phyloP scores from a whole-genome alignment of 306 rosid species.

The Luffa acutangula region DNA sequence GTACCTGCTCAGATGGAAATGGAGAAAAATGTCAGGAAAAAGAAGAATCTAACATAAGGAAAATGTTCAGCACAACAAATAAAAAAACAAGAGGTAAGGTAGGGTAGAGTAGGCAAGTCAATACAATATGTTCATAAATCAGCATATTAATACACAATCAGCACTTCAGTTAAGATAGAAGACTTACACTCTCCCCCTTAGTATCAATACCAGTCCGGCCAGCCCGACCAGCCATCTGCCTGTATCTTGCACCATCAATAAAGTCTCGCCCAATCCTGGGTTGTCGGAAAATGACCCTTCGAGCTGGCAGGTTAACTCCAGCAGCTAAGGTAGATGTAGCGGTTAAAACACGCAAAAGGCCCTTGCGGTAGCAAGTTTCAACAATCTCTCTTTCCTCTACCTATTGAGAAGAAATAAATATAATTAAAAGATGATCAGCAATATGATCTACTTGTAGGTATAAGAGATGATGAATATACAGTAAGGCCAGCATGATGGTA shows the following conservation, averaged over 20 bases:
- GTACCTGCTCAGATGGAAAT: slow-evolving; percentile 36
- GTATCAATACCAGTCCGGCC: slow-evolving; percentile 99
- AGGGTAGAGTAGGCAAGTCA: not conserved
- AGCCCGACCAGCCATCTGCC: slow-evolving; percentile 98
- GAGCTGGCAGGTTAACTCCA: slow-evolving; percentile 93
- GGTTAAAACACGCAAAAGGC: slow-evolving; percentile 83
- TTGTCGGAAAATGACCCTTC: slow-evolving; percentile 96
- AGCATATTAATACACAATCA: not conserved
- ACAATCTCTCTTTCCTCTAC: slow-evolving; percentile 96
- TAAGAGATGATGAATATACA: slow-evolving; percentile 29
- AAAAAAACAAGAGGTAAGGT: not conserved
- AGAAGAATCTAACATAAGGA: not conserved
- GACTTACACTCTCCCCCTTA: slow-evolving; percentile 88
- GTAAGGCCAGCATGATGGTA: slow-evolving; percentile 98
- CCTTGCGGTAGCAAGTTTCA: slow-evolving; percentile 89
- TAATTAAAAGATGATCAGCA: not conserved
- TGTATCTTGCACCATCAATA: slow-evolving; percentile 88
- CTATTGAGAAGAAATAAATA: slow-evolving; percentile 22
- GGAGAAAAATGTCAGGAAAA: not conserved
- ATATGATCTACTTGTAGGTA: not conserved
- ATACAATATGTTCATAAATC: not conserved
- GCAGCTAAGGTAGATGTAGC: slow-evolving; percentile 99
- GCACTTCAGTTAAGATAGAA: not conserved
- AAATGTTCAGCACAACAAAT: not conserved
- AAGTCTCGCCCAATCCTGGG: slow-evolving; percentile 89